A percentile compares a stretch with the other conserved stretches of the same genome.
phyloP scores from a whole-genome alignment of 2,329 filamentous ascomycete species.

The Beauveria scarabaeidicola region DNA sequence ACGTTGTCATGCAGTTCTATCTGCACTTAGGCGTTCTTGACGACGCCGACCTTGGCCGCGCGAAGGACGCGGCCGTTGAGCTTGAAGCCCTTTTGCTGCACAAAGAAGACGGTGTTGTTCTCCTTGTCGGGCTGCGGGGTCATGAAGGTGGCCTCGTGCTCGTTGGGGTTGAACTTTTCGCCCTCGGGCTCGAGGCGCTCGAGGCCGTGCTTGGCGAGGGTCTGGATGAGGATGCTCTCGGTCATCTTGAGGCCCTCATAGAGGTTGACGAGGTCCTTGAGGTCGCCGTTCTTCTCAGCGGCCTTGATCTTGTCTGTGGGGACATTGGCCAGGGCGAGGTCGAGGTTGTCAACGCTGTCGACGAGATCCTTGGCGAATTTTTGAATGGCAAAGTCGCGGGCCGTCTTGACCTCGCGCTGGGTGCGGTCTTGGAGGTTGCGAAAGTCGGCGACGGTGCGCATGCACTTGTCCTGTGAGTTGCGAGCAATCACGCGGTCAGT shows the following conservation, averaged over 20 bases:
- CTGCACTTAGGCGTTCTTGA: constrained; percentile 59
- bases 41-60: constrained; percentile 92
- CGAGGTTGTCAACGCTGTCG: constrained; percentile 93
- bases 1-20: neutral
- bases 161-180: constrained; percentile 91
- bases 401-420: constrained; percentile 76
- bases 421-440: constrained; percentile 96
- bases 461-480: constrained; percentile 73
- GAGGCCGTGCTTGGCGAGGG: constrained; percentile 87
- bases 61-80: constrained; percentile 84
- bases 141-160: constrained; percentile 96
- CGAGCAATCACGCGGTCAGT: neutral
- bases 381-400: constrained; percentile 89
- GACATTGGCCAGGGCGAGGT: constrained; percentile 79
- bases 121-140: constrained; percentile 79
- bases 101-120: constrained; percentile 81
- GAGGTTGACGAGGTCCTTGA: constrained; percentile 68
- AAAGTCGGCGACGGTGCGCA: constrained; percentile 92
- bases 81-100: constrained; percentile 92
- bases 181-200: constrained; percentile 77
- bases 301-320: constrained; percentile 61
- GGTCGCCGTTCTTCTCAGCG: constrained; percentile 40
- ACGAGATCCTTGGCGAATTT: constrained; percentile 92
- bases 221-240: constrained; percentile 75
- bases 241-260: constrained; percentile 95